phyloP scores from a whole-genome alignment of 495 filamentous ascomycete species.

The Thozetella sp. region DNA sequence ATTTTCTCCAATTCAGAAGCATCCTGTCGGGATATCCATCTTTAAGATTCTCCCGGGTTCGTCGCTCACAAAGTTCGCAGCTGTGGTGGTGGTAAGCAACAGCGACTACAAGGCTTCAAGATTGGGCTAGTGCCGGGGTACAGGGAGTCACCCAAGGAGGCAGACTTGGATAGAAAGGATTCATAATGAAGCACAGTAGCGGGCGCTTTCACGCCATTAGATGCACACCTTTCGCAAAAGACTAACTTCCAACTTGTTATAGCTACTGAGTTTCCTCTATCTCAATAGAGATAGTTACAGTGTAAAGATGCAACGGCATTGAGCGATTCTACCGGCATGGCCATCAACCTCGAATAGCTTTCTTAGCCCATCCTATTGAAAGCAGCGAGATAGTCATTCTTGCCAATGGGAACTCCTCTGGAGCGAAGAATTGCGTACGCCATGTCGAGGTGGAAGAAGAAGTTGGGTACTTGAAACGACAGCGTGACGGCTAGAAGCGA shows the following conservation, averaged over 20 bases:
- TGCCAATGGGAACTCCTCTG: slow-evolving; percentile 58
- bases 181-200: too few relatives aligned
- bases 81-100: not conserved
- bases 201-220: too few relatives aligned
- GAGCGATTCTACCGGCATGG: not conserved
- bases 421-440: slow-evolving; percentile 55
- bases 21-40: not conserved
- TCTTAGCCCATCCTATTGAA: too few relatives aligned
- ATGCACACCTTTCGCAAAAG: too few relatives aligned
- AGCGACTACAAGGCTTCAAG: too few relatives aligned
- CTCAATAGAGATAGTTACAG: too few relatives aligned
- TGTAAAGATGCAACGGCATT: not conserved
- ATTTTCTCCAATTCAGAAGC: not conserved
- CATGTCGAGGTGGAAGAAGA: slow-evolving; percentile 59
- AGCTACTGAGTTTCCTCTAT: too few relatives aligned
- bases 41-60: slow-evolving; percentile 2
- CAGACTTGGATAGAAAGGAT: too few relatives aligned
- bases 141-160: too few relatives aligned
- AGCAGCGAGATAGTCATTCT: slow-evolving; percentile 46
- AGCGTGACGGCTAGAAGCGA: too few relatives aligned
- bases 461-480: slow-evolving; percentile 51
- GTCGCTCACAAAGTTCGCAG: slow-evolving; percentile 5
- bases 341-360: not conserved
- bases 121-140: too few relatives aligned
- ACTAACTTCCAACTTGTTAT: too few relatives aligned